Evolutionary conservation across 1,284 basidiomycete species (phyloP).

Genomic region (Pyrrhoderma noxium): DNA sequence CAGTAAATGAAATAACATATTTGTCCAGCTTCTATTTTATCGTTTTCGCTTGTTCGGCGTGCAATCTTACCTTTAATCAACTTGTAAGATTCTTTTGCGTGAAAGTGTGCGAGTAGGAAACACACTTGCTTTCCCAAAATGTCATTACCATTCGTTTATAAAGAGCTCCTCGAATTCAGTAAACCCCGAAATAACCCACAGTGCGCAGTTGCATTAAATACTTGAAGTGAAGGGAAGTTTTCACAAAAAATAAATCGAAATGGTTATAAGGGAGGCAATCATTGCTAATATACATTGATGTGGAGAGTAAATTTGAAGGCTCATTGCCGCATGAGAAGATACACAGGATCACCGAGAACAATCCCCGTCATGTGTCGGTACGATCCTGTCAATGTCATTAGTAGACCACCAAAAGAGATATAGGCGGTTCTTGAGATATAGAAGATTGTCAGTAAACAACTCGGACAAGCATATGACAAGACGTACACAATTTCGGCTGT

Average conservation of each 20-base stretch:
- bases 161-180: no score
- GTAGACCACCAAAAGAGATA: conserved; percentile 91
- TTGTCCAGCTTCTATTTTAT: not conserved
- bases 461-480: no score
- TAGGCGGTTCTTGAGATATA: conserved; percentile 72
- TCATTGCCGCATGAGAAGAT: conserved; percentile 81
- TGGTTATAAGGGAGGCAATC: not conserved
- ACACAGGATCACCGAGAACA: conserved; percentile 90
- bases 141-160: no score
- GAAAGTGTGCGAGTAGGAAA: no score
- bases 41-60: not conserved
- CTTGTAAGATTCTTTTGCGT: no score
- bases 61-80: not conserved
- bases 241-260: no score
- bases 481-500: conserved; percentile 71
- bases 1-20: not conserved
- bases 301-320: not conserved
- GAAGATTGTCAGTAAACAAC: conserved; percentile 13
- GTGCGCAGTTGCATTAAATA: no score
- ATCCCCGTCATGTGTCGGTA: conserved; percentile 91
- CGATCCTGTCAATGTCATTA: conserved; percentile 91
- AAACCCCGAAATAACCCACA: no score
- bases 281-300: not conserved
- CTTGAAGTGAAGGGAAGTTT: no score
- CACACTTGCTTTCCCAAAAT: no score